Conservation (phyloP, 2,329 filamentous ascomycete genomes). For the Grosmannia clavigera region DNA sequence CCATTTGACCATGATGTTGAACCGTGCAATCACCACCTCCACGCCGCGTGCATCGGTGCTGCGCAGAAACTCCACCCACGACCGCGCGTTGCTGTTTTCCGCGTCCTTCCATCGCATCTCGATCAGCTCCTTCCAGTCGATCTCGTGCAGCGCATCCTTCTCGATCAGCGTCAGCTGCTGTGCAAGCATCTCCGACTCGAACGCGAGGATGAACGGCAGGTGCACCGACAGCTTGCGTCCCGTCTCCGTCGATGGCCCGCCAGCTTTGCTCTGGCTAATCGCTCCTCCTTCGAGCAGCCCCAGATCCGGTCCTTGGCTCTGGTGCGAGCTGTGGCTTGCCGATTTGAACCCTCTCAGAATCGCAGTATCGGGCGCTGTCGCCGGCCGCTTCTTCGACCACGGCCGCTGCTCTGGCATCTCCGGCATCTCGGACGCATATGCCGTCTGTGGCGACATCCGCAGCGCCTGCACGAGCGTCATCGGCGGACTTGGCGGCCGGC, state of each 20-base stretch:
- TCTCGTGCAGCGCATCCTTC: constrained; percentile 73
- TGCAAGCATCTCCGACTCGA: constrained; percentile 65
- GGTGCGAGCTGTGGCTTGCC: not conserved
- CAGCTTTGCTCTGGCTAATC: constrained; percentile 20
- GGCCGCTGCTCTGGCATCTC: constrained; percentile 18
- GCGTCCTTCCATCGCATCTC: constrained; percentile 71
- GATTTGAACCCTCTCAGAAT: not conserved
- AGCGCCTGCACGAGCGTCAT: constrained; percentile 37
- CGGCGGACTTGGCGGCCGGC: constrained; percentile 28
- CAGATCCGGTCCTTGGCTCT: not conserved
- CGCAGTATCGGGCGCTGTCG: not conserved
- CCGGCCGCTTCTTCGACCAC: not conserved
- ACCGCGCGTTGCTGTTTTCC: constrained; percentile 50
- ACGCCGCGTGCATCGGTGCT: constrained; percentile 62
- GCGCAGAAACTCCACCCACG: constrained; percentile 73
- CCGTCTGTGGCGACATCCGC: constrained; percentile 27
- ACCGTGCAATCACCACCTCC: constrained; percentile 73
- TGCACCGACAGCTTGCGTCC: constrained; percentile 39
- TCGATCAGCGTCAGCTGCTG: constrained; percentile 79
- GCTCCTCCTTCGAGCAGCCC: constrained; percentile 2
- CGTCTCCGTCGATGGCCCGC: constrained; percentile 13
- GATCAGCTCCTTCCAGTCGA: constrained; percentile 79
- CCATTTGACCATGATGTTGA: constrained; percentile 86
- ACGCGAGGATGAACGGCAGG: constrained; percentile 68
- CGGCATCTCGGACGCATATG: constrained; percentile 18